Percentiles rank a stretch among this genome's conserved stretches.
phyloP scores from a whole-genome alignment of 208 protist genomes.

The Wallacemonas sp. region DNA sequence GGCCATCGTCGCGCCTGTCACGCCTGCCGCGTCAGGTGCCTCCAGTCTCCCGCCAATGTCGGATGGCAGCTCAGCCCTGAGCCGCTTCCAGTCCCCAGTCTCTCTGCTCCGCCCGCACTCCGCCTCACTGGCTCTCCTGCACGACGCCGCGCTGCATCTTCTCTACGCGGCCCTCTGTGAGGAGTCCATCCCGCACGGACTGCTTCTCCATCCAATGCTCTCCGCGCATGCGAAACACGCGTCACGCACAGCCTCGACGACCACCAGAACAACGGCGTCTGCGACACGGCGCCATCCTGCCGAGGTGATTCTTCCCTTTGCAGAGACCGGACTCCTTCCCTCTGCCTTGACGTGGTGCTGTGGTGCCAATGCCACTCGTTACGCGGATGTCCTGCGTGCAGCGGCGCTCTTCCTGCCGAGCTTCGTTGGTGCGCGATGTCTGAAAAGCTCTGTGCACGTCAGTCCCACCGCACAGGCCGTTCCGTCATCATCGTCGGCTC shows the following conservation, averaged over 20 bases:
- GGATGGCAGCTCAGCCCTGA: conserved; percentile 26
- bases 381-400: conserved; percentile 13
- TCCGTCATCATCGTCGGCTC: background rate
- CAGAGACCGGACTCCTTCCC: background rate
- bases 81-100: conserved; percentile 37
- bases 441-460: background rate
- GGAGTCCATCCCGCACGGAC: background rate
- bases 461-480: too few species aligned
- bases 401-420: background rate
- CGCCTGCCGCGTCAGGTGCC: background rate
- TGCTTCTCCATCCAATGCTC: background rate
- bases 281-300: too few species aligned
- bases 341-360: conserved; percentile 16
- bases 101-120: conserved; percentile 16
- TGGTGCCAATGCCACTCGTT: conserved; percentile 7
- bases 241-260: too few species aligned
- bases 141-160: conserved; percentile 43
- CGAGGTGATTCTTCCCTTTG: background rate
- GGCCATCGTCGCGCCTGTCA: conserved; percentile 5
- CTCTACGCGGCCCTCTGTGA: conserved; percentile 58
- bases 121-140: conserved; percentile 31
- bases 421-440: background rate
- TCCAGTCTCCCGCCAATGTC: conserved; percentile 17
- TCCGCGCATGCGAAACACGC: too few species aligned
- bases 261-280: too few species aligned